phyloP scores from a whole-genome alignment of 1,139 yeast species.

The Zygoascus meyerae region DNA sequence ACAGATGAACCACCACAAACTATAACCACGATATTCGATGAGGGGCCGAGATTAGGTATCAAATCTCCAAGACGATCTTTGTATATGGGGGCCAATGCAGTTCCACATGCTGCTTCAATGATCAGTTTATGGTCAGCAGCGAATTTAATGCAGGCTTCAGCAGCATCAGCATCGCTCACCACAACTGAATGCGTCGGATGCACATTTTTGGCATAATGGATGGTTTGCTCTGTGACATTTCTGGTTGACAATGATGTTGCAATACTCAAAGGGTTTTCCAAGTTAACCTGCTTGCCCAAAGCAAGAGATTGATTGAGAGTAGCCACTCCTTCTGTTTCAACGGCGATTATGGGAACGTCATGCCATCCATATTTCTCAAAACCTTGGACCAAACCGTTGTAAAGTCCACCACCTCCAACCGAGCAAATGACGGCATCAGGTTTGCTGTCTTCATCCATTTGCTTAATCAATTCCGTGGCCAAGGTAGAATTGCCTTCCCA shows the following conservation, averaged over 20 bases:
- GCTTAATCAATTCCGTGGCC: conserved; percentile 51
- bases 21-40: conserved; percentile 29
- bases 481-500: conserved; percentile 67
- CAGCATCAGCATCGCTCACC: conserved; percentile 53
- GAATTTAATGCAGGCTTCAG: conserved; percentile 47
- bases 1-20: conserved; percentile 34
- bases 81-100: conserved; percentile 53
- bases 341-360: conserved; percentile 47
- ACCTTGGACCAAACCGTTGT: conserved; percentile 59
- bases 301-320: conserved; percentile 47
- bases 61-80: conserved; percentile 24
- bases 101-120: conserved; percentile 75
- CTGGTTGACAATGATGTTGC: conserved; percentile 64
- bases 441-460: conserved; percentile 32
- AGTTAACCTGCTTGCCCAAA: conserved; percentile 26
- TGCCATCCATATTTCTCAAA: conserved; percentile 39
- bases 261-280: conserved; percentile 46
- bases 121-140: conserved; percentile 47
- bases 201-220: conserved; percentile 38
- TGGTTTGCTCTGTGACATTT: conserved; percentile 45
- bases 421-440: conserved; percentile 62
- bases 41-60: conserved; percentile 24
- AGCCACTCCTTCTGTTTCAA: conserved; percentile 66
- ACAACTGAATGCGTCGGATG: conserved; percentile 42
- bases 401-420: conserved; percentile 73